Percentiles rank a stretch among this genome's conserved stretches.
phyloP scores from a whole-genome alignment of 805 yeast species.

The Yamadazyma endophytica region DNA sequence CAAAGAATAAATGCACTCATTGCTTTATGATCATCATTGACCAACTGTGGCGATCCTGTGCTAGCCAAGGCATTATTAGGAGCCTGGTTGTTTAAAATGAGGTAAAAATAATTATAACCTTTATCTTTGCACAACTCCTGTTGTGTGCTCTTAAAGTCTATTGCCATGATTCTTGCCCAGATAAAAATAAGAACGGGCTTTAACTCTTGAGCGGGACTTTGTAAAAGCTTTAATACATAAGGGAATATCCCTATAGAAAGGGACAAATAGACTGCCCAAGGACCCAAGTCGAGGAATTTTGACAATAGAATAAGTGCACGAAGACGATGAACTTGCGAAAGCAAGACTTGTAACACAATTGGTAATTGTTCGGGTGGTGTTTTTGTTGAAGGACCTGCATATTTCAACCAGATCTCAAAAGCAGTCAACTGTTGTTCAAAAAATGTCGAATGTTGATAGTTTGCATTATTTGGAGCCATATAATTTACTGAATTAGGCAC shows the following conservation, averaged over 20 bases:
- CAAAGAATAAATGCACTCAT: conserved; percentile 91
- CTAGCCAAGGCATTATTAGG: conserved; percentile 22
- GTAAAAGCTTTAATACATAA: conserved; percentile 82
- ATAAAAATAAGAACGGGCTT: conserved; percentile 92
- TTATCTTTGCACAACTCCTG: conserved; percentile 88
- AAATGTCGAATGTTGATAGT: conserved; percentile 86
- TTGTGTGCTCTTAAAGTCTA: conserved; percentile 85
- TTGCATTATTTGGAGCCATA: conserved; percentile 13
- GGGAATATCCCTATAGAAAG: conserved; percentile 95
- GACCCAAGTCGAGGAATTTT: conserved; percentile 87
- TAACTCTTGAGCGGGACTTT: conserved; percentile 91
- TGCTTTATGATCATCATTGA: conserved; percentile 83
- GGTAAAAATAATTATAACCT: conserved; percentile 82
- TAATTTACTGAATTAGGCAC: conserved; percentile 2
- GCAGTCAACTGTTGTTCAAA: conserved; percentile 96
- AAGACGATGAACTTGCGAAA: conserved; percentile 91
- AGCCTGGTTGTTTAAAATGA: conserved; percentile 50
- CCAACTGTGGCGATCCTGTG: conserved; percentile 32
- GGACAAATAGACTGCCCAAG: conserved; percentile 95
- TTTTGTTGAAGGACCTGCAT: conserved; percentile 72
- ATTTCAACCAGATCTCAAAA: conserved; percentile 92
- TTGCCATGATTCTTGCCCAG: conserved; percentile 98
- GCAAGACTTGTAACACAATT: conserved; percentile 83
- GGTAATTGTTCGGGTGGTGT: conserved; percentile 95
- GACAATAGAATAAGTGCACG: conserved; percentile 82